Percentiles rank a stretch among this genome's conserved stretches.
phyloP scores from a whole-genome alignment of 345 rosid species.

The Combretum micranthum region DNA sequence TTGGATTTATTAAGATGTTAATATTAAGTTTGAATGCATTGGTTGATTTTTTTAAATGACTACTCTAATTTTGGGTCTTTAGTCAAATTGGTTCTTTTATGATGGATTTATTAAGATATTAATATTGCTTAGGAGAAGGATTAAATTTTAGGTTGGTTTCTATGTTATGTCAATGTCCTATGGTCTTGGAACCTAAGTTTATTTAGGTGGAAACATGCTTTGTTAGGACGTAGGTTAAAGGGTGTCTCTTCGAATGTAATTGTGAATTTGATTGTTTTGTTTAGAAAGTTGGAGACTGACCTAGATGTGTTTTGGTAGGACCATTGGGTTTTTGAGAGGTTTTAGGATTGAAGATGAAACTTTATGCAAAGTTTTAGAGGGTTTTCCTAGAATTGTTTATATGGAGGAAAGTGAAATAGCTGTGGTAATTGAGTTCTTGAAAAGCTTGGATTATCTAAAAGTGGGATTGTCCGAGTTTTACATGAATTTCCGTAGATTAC shows the following conservation, averaged over 20 bases:
- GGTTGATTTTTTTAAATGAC: no score
- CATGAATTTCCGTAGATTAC: constrained; percentile 38
- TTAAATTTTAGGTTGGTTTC: no score
- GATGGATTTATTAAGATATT: no score
- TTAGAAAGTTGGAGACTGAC: constrained; percentile 36
- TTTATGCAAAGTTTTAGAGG: constrained; percentile 39
- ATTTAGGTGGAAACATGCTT: constrained; percentile 48
- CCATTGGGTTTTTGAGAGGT: constrained; percentile 34
- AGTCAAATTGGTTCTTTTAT: no score
- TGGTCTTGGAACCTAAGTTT: constrained; percentile 47
- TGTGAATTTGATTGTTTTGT: constrained; percentile 39
- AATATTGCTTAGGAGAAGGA: no score
- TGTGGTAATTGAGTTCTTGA: constrained; percentile 43
- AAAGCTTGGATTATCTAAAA: constrained; percentile 29
- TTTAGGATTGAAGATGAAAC: constrained; percentile 53
- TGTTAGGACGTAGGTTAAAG: constrained; percentile 16
- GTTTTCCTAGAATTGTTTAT: constrained; percentile 39
- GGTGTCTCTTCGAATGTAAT: constrained; percentile 31
- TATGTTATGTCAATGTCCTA: constrained; percentile 54
- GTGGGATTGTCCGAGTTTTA: constrained; percentile 42
- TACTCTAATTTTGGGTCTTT: no score
- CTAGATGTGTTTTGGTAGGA: constrained; percentile 34
- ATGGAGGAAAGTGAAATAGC: constrained; percentile 38
- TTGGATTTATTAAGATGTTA: no score
- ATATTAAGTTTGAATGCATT: no score